phyloP scores from a whole-genome alignment of 169 alveolate genomes.

The Plasmodium inui region DNA sequence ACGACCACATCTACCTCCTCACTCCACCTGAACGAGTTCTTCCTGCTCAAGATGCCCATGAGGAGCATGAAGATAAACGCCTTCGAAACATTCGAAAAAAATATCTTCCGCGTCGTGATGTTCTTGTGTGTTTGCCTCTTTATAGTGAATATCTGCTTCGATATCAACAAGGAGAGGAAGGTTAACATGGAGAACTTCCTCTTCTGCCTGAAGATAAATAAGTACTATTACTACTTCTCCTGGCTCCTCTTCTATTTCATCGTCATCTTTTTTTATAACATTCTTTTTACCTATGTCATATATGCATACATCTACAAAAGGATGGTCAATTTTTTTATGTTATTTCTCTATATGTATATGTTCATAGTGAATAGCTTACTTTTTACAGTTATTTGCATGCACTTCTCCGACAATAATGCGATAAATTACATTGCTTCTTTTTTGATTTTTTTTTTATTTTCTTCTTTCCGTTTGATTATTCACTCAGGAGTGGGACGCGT shows the following conservation, averaged over 20 bases:
- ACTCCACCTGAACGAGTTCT: constrained; percentile 23
- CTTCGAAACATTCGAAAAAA: constrained; percentile 60
- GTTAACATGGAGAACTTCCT: constrained; percentile 45
- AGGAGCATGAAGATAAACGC: constrained; percentile 47
- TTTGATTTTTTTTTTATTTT: constrained; percentile 40
- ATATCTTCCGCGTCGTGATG: constrained; percentile 39
- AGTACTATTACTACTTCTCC: constrained; percentile 59
- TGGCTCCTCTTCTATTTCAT: constrained; percentile 58
- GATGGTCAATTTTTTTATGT: constrained; percentile 31
- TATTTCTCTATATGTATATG: constrained; percentile 9
- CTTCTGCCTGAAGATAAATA: constrained; percentile 53
- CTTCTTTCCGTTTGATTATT: constrained; percentile 64
- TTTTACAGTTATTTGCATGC: constrained; percentile 60
- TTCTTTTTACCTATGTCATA: constrained; percentile 21
- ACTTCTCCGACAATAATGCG: constrained; percentile 36
- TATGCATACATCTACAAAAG: constrained; percentile 15
- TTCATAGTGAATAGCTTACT: constrained; percentile 52
- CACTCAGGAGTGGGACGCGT: constrained; percentile 22
- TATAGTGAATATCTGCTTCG: constrained; percentile 43
- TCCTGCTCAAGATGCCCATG: constrained; percentile 27
- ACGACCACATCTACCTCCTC: not conserved
- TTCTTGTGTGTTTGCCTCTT: constrained; percentile 60
- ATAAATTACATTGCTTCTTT: constrained; percentile 66
- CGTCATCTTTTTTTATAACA: constrained; percentile 44
- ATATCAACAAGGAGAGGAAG: constrained; percentile 58